Base-by-base conservation (phyloP, 2,329 filamentous ascomycete species). In the Exophiala dermatitidis region DNA sequence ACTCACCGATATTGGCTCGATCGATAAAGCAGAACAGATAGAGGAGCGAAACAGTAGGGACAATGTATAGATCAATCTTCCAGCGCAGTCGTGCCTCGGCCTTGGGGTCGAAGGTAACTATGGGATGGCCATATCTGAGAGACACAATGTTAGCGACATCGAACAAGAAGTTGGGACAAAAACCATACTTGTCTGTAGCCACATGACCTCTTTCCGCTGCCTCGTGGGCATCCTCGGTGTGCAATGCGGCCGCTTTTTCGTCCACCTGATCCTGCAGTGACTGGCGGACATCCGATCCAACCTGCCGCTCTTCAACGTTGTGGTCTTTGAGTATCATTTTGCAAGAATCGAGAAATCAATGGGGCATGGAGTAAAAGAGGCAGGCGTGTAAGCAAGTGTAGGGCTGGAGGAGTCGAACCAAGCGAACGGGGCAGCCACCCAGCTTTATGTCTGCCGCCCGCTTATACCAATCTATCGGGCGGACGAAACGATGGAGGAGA, bases 11-110 rank as follows among this genome's bases (percentile, higher is more conserved):
- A 57, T 87, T 88, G 28, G 84, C 82, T n/a, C 84, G 48, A 52
- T 59, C 84, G 58, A 87, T 86, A 68, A 86, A 87, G 69, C 83
- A 86, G 63, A 87, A 86, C 0, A 87, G 74, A 62, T 87, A 88
- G 2, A 88, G 70, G 0, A 86, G 53, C 0, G 83, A 71, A 0
- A 86, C 82, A 0, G 81, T 85, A 0, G 85, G 84, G 0, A 87
- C 72, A 42, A 86, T 78, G 61, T 73, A 78, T 4, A 85, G 60
- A 61, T 88, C 84, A 45, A 87, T 81, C 66, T 87, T 87, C 62
- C 70, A 68, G 5, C 82, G 73, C 28, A 87, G 71, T 48, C 72
- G 76, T 5, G 74, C 66, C 64, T 86, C 84, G 1, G 78, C 80
- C 30, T 68, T 72, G 2, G 72, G 69, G 36, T 85, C 81, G 59